Base-by-base conservation (phyloP, 2,329 filamentous ascomycete genomes). In the Colletotrichum salicis region DNA sequence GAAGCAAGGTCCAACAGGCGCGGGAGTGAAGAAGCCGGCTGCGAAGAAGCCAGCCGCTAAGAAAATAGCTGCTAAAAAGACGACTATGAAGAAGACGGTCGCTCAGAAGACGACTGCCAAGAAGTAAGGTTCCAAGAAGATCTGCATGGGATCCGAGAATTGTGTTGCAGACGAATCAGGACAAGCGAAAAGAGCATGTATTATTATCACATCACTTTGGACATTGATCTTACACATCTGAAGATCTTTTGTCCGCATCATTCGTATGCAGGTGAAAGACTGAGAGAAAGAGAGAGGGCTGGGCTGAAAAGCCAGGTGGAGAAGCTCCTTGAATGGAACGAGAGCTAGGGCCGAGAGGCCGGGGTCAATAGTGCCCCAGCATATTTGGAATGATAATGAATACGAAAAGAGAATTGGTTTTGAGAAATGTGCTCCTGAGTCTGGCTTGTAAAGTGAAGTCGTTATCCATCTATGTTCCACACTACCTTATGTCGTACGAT, bases 381-480 rank as follows among this genome's bases (percentile, higher is more conserved):
- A 56, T 27, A 54, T 33, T 29, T 68, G 52, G 70, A 61, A 72
- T 72, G 70, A 72, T 72, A 72, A 72, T 72, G 70, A 72, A 64
- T 27, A 70, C 65, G 55, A 64, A 29, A 64, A 52, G 7, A 58
- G 8, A 51, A 24, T 55, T 58, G 51, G 52, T 4, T n/a, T 58
- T 58, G 27, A 24, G 15, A 54, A 56, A 41, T 22, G 6, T 37
- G 31, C 37, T 51, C 12, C 7, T 27, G 24, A 27, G 5, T 27
- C 22, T 24, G 12, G 52, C 27, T 37, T 56, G 51, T 13, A 6
- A 12, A 41, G 33, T 62, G 7, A 62, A 52, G 27, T 27, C 19
- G 2, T 4, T 5, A 27, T 27, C 7, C 24, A 5, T 35, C 13
- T 35, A 4, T 4, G n/a, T 22, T 11, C 19, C 19, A 19, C 19